Conservation (phyloP, 2,329 filamentous ascomycete genomes). For the Trichocomaceae sp. region DNA sequence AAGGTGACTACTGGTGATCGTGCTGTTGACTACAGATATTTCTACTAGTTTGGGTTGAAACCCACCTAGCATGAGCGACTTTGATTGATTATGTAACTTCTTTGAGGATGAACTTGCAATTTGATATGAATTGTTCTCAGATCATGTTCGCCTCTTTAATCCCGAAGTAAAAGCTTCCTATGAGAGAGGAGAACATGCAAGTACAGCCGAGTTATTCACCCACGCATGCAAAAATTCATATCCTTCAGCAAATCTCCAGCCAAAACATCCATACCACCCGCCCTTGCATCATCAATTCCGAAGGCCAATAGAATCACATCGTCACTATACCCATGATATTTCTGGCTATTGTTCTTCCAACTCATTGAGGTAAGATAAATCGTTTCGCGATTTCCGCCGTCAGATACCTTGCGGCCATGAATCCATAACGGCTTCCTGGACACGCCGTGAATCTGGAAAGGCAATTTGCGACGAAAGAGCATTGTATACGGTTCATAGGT, state of each 20-base stretch:
- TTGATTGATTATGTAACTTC: no score
- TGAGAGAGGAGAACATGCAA: neutral
- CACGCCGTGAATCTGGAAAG: constrained; percentile 48
- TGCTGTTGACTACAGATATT: constrained; percentile 45
- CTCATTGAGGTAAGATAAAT: constrained; percentile 53
- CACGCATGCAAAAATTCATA: neutral
- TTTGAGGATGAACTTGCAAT: no score
- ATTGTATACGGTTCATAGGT: constrained; percentile 53
- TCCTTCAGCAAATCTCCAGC: neutral
- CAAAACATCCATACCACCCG: neutral
- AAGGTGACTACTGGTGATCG: constrained; percentile 43
- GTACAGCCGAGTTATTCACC: neutral
- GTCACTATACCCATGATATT: constrained; percentile 52
- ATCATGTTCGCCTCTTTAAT: no score
- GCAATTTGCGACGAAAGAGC: constrained; percentile 43
- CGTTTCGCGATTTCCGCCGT: constrained; percentile 43
- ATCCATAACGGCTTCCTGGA: constrained; percentile 51
- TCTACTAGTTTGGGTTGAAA: constrained; percentile 23
- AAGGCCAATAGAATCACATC: constrained; percentile 52
- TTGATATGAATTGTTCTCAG: no score
- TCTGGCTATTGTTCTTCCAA: constrained; percentile 45
- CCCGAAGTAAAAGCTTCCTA: no score
- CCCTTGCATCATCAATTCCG: constrained; percentile 41
- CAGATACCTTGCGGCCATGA: constrained; percentile 38
- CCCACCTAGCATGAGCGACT: no score